Evolutionary conservation across 306 rosid species (phyloP), one percentile per base, ranked within the genome.

Genomic region (Quercus rubra): DNA sequence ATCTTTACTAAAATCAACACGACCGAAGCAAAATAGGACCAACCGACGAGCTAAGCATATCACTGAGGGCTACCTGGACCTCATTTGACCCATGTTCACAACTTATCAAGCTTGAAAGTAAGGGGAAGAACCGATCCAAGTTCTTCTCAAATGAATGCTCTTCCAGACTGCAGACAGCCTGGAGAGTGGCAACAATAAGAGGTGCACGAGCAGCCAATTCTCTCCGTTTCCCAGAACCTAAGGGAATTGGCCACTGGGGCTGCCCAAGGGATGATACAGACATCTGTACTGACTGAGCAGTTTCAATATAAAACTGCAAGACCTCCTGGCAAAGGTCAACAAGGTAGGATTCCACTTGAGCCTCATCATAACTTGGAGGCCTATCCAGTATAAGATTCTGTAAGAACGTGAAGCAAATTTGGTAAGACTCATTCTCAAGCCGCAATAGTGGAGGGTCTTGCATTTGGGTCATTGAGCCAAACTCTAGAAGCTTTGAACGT

Each of bases 381-480:
- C 87, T 79, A 83, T 96, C 99, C 82, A 84, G 70, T 30, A 86
- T 63, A 73, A 96, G 98, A 86, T 93, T 93, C 83, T 91, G 97
- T 83, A 96, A 79, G 71, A 90, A 88, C 56, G 99, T 88, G 74
- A 96, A 98, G 90, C 98, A 93, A 66, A 81, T 86, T 86, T 96
- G 98, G 87, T 90, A 96, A 1, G 99, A 87, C 72, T 93, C 99
- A 5, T 90, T 96, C 84, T 96, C 99, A 23, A 96, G 95, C 23
- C 99, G 99, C 75, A 96, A 83, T 68, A 96, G 80, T 12, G 99
- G 99, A 51, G 99, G 99, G 76, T 96, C 99, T 86, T 93, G 99
- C 98, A 96, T 96, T 87, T 96, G 98, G 58, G 97, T 90, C 84
- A 96, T 71, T 23, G 99, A 70, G 71, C 94, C 94, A 78, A 91